Evolutionary conservation across 1,284 basidiomycete species (phyloP), one percentile per base, ranked within the genome.

Genomic region (Filobasidium uniguttulatum): DNA sequence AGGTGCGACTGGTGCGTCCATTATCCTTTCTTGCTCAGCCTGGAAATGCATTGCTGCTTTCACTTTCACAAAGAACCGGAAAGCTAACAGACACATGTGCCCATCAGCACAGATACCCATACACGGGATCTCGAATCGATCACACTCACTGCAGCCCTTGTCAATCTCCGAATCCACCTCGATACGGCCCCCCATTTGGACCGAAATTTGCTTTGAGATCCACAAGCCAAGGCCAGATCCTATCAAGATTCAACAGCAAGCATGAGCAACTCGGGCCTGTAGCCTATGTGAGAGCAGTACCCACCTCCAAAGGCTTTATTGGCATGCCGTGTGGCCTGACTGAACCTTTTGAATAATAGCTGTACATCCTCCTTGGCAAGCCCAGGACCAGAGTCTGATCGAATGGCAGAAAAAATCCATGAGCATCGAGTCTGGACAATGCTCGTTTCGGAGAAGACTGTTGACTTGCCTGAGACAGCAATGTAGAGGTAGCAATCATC

Each of bases 111-210:
- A 23, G 20, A 20, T 6, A 6, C 22, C 19, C 31, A 12, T 12
- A 19, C 25, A 26, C 12, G 17, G 25, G 17, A 19, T 35, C 30
- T 7, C 15, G 8, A 19, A 7, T n/a, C 4, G 3, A 3, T 7
- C 17, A 3, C 4, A 47, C 50, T 43, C 22, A 52, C 50, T 91
- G 52, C 56, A 60, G 9, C 66, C 66, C 50, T 65, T 55, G n/a
- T 63, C 64, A 31, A 62, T 57, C 45, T 61, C 54, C 17, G 53
- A 58, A 9, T 57, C 59, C n/a, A 66, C 64, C 38, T 66, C 64
- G 46, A 68, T 66, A 6, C 63, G 55, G 7, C 66, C 66, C n/a
- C 66, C 64, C 63, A 68, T 53, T 35, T 53, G 51, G 38, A 64
- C 62, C 19, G 64, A 59, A 44, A 68, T 61, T 52, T 64, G 60